Percentiles rank a stretch among this genome's conserved stretches.
phyloP scores from a whole-genome alignment of 2,329 filamentous ascomycete species.

The Calonectria ilicicola region DNA sequence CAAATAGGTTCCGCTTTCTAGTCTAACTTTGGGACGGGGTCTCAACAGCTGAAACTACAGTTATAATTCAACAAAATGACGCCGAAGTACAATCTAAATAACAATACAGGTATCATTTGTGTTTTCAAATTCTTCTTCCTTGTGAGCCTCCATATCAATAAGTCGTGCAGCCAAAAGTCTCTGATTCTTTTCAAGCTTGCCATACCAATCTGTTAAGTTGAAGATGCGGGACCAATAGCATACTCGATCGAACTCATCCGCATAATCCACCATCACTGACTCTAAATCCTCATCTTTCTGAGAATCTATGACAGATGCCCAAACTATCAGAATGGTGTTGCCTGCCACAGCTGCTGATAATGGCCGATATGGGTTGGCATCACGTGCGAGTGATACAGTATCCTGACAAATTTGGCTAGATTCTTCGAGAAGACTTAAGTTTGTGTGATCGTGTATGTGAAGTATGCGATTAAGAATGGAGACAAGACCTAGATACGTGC shows the following conservation, averaged over 20 bases:
- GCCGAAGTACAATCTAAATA: not conserved
- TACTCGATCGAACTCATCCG: not conserved
- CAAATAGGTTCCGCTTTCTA: too few species aligned
- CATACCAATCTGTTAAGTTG: not conserved
- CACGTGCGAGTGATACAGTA: not conserved
- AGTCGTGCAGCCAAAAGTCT: too few species aligned
- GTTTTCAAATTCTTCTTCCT: not conserved
- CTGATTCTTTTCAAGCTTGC: not conserved
- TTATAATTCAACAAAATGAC: too few species aligned
- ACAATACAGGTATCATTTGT: not conserved
- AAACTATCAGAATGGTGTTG: not conserved
- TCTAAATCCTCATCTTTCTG: not conserved
- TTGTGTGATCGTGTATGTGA: not conserved
- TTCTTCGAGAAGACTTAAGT: not conserved
- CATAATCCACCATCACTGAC: not conserved
- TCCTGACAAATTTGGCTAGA: not conserved
- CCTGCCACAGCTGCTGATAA: not conserved
- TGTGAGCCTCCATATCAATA: not conserved
- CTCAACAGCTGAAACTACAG: too few species aligned
- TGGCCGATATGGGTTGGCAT: not conserved
- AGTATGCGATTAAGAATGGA: slow-evolving; percentile 1
- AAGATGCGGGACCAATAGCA: not conserved
- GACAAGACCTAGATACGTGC: not conserved
- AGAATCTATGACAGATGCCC: not conserved
- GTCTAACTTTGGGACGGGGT: too few species aligned